Evolutionary conservation across 2,329 filamentous ascomycete genomes (phyloP).

Genomic region (Botrytis pseudocinerea): DNA sequence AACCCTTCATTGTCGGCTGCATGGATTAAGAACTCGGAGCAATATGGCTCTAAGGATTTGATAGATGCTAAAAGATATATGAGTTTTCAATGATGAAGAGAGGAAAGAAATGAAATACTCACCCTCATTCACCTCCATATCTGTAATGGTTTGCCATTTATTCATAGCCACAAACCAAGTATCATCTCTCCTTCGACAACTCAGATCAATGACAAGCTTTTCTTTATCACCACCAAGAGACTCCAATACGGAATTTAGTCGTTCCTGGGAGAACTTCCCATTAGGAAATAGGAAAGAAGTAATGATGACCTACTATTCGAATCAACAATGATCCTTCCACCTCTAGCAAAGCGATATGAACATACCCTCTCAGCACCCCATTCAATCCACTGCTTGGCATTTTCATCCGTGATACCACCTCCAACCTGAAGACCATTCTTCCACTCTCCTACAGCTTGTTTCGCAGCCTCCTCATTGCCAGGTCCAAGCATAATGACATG

Average conservation of each 20-base stretch:
- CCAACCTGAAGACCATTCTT: constrained; percentile 81
- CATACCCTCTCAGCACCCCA: constrained; percentile 84
- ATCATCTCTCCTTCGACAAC: constrained; percentile 72
- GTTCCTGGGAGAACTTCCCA: constrained; percentile 74
- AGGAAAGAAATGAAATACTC: constrained; percentile 32
- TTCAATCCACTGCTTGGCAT: constrained; percentile 84
- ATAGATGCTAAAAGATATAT: constrained; percentile 66
- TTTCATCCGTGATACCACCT: constrained; percentile 86
- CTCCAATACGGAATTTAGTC: constrained; percentile 71
- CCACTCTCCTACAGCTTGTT: constrained; percentile 77
- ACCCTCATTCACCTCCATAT: constrained; percentile 92
- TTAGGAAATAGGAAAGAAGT: constrained; percentile 92
- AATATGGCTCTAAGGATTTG: constrained; percentile 79
- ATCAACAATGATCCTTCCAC: constrained; percentile 26
- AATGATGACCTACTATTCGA: constrained; percentile 76
- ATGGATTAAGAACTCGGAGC: constrained; percentile 95
- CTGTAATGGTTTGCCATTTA: constrained; percentile 97
- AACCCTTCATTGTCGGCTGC: constrained; percentile 95
- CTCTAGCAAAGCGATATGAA: constrained; percentile 16
- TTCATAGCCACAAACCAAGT: constrained; percentile 98
- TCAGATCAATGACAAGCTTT: constrained; percentile 92
- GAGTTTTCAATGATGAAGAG: constrained; percentile 20
- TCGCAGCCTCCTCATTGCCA: constrained; percentile 78
- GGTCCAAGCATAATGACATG: constrained; percentile 97
- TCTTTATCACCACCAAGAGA: constrained; percentile 71